These are phyloP conservation scores for Angomonas ambiguus DNA, from an alignment of 208 protist genomes.

Conservation along the genomic window DNA sequence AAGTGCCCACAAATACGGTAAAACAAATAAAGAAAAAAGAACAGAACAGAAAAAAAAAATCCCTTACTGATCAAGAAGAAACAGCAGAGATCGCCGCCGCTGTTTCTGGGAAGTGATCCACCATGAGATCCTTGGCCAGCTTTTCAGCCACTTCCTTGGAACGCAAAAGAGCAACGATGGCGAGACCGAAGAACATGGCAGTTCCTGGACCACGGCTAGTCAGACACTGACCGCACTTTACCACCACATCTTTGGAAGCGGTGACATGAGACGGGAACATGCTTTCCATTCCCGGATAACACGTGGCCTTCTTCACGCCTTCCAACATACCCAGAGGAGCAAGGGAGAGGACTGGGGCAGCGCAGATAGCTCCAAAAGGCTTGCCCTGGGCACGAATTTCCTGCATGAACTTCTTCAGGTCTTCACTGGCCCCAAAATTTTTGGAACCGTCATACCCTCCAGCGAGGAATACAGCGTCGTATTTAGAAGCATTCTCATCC, in stretches of 20 bases:
- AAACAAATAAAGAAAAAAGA: conserved; percentile 1
- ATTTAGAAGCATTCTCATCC: conserved; percentile 47
- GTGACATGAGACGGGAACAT: conserved; percentile 60
- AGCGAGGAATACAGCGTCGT: conserved; percentile 78
- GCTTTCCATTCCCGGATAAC: conserved; percentile 72
- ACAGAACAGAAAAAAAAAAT: neutral
- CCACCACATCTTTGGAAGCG: conserved; percentile 54
- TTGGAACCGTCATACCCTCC: conserved; percentile 73
- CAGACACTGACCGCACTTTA: conserved; percentile 76
- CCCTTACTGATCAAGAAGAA: neutral
- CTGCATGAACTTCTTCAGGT: conserved; percentile 69
- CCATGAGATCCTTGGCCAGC: conserved; percentile 70
- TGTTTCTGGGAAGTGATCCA: conserved; percentile 37
- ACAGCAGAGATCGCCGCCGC: conserved; percentile 6
- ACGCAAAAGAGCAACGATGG: conserved; percentile 55
- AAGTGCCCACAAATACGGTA: neutral
- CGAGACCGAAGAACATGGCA: conserved; percentile 78
- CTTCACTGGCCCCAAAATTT: conserved; percentile 48
- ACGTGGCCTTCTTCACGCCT: conserved; percentile 64
- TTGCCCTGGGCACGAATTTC: conserved; percentile 49
- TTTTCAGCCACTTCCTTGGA: conserved; percentile 53
- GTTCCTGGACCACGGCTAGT: conserved; percentile 84
- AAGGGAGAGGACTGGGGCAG: conserved; percentile 61
- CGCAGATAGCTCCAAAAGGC: conserved; percentile 84
- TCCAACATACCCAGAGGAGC: conserved; percentile 69